Evolutionary conservation across 495 filamentous ascomycete genomes (phyloP), one percentile per base, ranked within the genome.

Genomic region (Sordaria brevicollis): DNA sequence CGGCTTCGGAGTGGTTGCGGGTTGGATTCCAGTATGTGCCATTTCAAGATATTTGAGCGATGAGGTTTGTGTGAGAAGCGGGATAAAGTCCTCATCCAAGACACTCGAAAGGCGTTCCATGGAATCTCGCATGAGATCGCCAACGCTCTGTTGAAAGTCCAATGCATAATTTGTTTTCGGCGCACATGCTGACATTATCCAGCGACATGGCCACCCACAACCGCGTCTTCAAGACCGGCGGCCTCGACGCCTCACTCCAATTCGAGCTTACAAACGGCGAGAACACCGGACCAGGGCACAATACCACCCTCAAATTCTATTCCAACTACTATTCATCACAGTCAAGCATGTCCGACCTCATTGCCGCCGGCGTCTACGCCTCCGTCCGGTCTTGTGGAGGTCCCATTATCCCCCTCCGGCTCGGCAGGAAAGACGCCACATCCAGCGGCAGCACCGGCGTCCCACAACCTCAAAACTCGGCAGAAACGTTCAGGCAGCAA

Each of bases 1-100:
- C 86, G 37, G 84, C 88, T 13, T 84, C 86, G 5, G 87, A 89
- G 78, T 89, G 87, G 87, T 75, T 90, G 66, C 84, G 87, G 31
- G 80, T 85, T 13, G 87, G 83, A 39, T 89, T 90, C 70, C 88
- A 90, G 74, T 77, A 74, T 37, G 75, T 75, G 35, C 3, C 36
- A 19, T 49, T 35, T 67, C 35, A 19, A 37, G 57, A n/a, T 10
- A 15, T 19, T 10, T 6, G 2, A 31, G 17, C 13, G 19, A 31
- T 38, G 36, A 33, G 21, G 66, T 35, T 31, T 38, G 35, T n/a
- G n/a, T n/a, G 29, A 70, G 10, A n/a, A 3, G 4, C 35, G 31
- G 13, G 35, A n/a, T 57, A 2, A 29, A 1, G 21, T 5, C 10
- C 5, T n/a, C n/a, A n/a, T n/a, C n/a, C n/a, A n/a, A n/a, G n/a